Base-by-base conservation (phyloP, 768 basidiomycete genomes). In the Epithele typhae region DNA sequence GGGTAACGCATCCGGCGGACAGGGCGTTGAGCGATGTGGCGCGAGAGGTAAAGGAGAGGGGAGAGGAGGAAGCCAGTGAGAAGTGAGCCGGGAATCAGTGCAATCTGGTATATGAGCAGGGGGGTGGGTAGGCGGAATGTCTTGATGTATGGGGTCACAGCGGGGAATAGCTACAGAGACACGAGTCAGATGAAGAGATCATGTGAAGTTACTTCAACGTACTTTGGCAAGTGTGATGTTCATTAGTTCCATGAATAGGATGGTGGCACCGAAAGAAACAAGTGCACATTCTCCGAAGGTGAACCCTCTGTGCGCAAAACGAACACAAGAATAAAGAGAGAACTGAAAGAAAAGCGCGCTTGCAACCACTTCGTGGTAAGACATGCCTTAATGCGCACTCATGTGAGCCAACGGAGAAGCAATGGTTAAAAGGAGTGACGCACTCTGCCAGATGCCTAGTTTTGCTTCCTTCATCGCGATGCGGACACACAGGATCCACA, bases 1-100 rank as follows among this genome's bases (percentile, higher is more conserved):
- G 92, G 94, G 60, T 75, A 80, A 40, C 82, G 83, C 22, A 95
- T 77, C 10, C 94, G 86, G 55, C 75, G 82, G 49, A 82, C 78
- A 3, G 94, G 94, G 18, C 83, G 79, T 55, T 88, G 90, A 0
- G 94, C 93, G 55, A 93, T 87, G 62, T 92, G 85, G 2, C 96
- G 81, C 15, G 94, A 95, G 17, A 98, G 75, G 37, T 91, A 84
- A 15, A 99, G 84, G 34, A 98, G 72, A 0, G 96, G 96, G 0
- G 92, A 92, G n/a, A 99, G 77, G 7, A 97, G 69, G 66, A 97
- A 92, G 12, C 96, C 96, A n/a, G 84, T 84, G 25, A 98, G 70
- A 47, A 98, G 78, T 0, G 92, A 86, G 19, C 96, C 96, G 4
- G 87, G 89, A 38, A 99, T 87, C 37, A 98, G 76, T 2, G 96